Conservation (phyloP, 2,329 filamentous ascomycete species). For the Escovopsis sp. region DNA sequence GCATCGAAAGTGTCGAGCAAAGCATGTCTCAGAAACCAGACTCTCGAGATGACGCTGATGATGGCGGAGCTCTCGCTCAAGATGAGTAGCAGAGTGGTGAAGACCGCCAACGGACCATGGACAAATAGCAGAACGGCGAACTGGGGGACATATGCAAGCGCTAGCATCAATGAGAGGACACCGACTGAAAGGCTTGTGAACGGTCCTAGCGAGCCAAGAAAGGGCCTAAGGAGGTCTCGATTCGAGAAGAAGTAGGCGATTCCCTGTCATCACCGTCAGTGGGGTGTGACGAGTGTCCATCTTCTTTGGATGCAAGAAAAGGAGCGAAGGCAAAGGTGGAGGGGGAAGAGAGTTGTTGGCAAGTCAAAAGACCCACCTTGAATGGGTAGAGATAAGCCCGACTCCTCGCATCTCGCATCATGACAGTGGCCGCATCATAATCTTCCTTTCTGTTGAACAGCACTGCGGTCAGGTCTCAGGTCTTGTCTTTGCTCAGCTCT, state of each 20-base stretch:
- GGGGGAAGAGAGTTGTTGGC: background rate
- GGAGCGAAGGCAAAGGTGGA: too few relatives aligned
- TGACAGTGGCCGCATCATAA: slow-evolving; percentile 44
- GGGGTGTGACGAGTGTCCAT: too few relatives aligned
- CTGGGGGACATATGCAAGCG: slow-evolving; percentile 76
- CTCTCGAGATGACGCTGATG: slow-evolving; percentile 42
- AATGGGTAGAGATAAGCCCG: slow-evolving; percentile 77
- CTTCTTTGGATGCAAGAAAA: too few relatives aligned
- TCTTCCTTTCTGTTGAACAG: slow-evolving; percentile 44
- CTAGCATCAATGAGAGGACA: slow-evolving; percentile 69
- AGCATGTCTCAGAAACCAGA: slow-evolving; percentile 66
- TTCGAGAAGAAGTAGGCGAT: slow-evolving; percentile 44
- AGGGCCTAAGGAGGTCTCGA: slow-evolving; percentile 41
- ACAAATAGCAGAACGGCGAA: slow-evolving; percentile 69
- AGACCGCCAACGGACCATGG: slow-evolving; percentile 66
- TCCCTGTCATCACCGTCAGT: too few relatives aligned
- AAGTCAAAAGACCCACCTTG: slow-evolving; percentile 29
- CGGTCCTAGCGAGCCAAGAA: slow-evolving; percentile 37
- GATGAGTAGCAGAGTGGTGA: slow-evolving; percentile 55
- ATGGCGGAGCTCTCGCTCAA: slow-evolving; percentile 46
- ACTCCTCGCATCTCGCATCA: slow-evolving; percentile 57
- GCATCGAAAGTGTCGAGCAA: slow-evolving; percentile 84
- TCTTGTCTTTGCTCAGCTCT: background rate
- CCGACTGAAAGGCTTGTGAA: slow-evolving; percentile 56
- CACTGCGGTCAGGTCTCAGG: too few relatives aligned